A percentile compares a stretch with the other conserved stretches of the same genome.
These are phyloP conservation scores for Alternaria viburni DNA, from an alignment of 2,329 filamentous ascomycete genomes.

Conservation along the genomic window DNA sequence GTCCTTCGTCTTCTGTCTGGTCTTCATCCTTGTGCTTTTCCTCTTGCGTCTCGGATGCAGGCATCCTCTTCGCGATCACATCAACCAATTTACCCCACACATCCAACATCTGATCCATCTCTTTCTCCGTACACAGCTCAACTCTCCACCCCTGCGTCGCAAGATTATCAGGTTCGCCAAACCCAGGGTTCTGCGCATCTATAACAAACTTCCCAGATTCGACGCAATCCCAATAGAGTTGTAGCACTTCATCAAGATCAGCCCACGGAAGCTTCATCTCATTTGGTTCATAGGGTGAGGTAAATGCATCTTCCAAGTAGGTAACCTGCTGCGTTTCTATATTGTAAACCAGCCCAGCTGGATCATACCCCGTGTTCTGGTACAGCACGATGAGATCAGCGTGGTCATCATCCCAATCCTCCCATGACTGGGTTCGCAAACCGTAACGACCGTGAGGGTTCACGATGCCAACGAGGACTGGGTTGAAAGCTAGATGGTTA, in stretches of 20 bases:
- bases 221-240: not conserved
- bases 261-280: not conserved
- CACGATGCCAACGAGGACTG: not conserved
- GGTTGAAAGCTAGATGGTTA: not conserved
- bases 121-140: not conserved
- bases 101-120: not conserved
- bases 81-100: not conserved
- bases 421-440: not conserved
- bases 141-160: not conserved
- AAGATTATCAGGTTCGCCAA: not conserved
- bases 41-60: not conserved
- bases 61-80: not conserved
- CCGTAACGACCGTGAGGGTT: not conserved
- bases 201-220: not conserved
- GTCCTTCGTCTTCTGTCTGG: not conserved
- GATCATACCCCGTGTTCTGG: not conserved
- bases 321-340: not conserved
- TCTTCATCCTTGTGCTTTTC: not conserved
- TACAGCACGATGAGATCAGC: not conserved
- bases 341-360: not conserved
- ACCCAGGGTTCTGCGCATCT: not conserved
- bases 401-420: not conserved
- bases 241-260: not conserved
- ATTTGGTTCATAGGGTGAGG: not conserved
- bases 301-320: not conserved